Evolutionary conservation across 2,329 filamentous ascomycete genomes (phyloP), one percentile per base, ranked within the genome.

Genomic region (Colletotrichum cuscutae): DNA sequence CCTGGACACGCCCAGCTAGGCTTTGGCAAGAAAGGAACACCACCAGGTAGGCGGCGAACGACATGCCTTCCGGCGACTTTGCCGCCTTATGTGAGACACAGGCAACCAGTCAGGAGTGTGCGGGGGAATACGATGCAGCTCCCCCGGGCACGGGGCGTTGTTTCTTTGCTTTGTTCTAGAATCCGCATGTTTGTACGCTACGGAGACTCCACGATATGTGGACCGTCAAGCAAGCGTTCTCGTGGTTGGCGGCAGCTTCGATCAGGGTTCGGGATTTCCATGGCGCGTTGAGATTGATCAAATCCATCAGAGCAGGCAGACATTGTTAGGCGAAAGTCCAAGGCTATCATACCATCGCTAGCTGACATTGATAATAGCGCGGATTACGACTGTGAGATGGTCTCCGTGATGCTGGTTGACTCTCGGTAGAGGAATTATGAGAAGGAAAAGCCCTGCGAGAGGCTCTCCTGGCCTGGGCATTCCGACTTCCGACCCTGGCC

Each of bases 101-200:
- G 30, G 30, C 19, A 64, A 22, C 49, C 61, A 64, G 46, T 64
- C 42, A 28, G 46, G 61, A 35, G 30, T 13, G 15, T 30, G 22
- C 22, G 22, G 61, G 61, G 46, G n/a, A 54, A 37, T 24, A 13
- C 30, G 19, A 15, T 54, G 30, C 49, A 22, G n/a, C 28, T 53
- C n/a, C 61, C 60, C 32, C 62, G 15, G 32, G 32, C 35, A 57
- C 64, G 12, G 26, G 32, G 26, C 22, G 54, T 61, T 22, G 15
- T 59, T 72, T 32, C 49, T 65, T 52, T 49, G 28, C 49, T 49
- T 46, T n/a, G 59, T 65, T 57, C 66, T 30, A 54, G 53, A 65
- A 32, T 26, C 28, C 68, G 42, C 58, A 30, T 32, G 57, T 42
- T 37, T 22, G 42, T 49, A 49, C 42, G 7, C 42, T 22, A 19